Base-by-base conservation (phyloP, 1,139 yeast genomes). In the Pichia sp. region DNA sequence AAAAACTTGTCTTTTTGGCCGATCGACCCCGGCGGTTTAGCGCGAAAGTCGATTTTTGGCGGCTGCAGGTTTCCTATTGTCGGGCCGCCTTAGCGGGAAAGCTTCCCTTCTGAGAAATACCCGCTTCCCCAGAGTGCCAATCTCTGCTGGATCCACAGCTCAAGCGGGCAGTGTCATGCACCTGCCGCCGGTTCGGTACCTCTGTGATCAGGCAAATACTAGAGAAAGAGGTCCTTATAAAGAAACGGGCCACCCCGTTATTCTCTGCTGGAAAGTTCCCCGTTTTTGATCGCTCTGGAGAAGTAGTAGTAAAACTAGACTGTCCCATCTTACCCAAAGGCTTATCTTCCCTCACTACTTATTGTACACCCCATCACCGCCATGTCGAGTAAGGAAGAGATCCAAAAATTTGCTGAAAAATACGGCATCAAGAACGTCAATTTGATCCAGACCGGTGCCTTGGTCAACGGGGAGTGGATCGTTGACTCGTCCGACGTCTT, bases 401-500 rank as follows among this genome's bases (percentile, higher is more conserved):
- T 66, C 34, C 40, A 58, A 26, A 53, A 58, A 26, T 61, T 67
- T 53, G 70, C 69, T 11, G 55, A 55, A 16, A 65, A 65, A 49
- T 67, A 62, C 49, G 65, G 63, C 16, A 67, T 67, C 50, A 64
- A 66, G 49, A 66, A 67, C 49, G 46, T 51, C 15, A 58, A 61
- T 15, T 57, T 67, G 49, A 57, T 67, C 47, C 61, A 60, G 56
- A 64, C 69, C 8, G 67, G 67, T 15, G 67, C 67, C 0, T 63
- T 59, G 45, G 57, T 65, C 44, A 64, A 65, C 55, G 69, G 69
- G 19, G 57, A 62, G 50, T 66, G 68, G 67, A 50, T 59, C 15
- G 47, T 57, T 15, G 53, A 61, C 29, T 29, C 58, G 4, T 53
- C 51, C 4, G 78, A 78, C 54, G 77, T 82, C 15, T 90, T 88